Evolutionary conservation across 208 protist genomes (phyloP).

Genomic region (Crithidia fasciculata): DNA sequence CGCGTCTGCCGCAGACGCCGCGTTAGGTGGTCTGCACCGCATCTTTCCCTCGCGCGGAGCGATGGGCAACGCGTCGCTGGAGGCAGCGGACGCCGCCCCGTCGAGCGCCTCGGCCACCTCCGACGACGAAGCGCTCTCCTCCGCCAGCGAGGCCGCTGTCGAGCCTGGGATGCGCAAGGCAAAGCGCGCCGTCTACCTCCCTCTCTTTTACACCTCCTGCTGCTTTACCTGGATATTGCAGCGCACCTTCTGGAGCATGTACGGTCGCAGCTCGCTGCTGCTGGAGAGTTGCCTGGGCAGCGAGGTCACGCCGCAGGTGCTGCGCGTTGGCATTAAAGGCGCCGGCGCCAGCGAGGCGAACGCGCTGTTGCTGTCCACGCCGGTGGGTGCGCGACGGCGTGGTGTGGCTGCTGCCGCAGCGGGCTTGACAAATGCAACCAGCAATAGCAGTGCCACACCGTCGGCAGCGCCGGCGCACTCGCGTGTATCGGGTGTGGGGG

Average conservation of each 20-base stretch:
- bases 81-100: slow-evolving; percentile 14
- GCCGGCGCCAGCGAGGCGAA: background rate
- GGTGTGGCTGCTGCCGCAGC: background rate
- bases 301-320: slow-evolving; percentile 23
- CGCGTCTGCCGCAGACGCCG: background rate
- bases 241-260: slow-evolving; percentile 62
- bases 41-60: slow-evolving; percentile 16
- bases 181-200: slow-evolving; percentile 35
- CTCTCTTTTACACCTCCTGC: slow-evolving; percentile 51
- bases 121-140: slow-evolving; percentile 21
- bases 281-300: slow-evolving; percentile 57
- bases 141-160: slow-evolving; percentile 22
- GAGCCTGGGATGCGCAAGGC: background rate
- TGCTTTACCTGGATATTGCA: slow-evolving; percentile 75
- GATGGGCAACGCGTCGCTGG: slow-evolving; percentile 15
- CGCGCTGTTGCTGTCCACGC: slow-evolving; percentile 16
- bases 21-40: background rate
- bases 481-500: no score
- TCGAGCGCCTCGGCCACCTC: slow-evolving; percentile 14
- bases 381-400: slow-evolving; percentile 11
- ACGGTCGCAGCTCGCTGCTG: slow-evolving; percentile 64
- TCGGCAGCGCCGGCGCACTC: background rate
- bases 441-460: background rate
- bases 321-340: slow-evolving; percentile 1
- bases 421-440: background rate